Evolutionary conservation across 2,329 filamentous ascomycete species (phyloP).

Genomic region (Claviceps humidiphila): DNA sequence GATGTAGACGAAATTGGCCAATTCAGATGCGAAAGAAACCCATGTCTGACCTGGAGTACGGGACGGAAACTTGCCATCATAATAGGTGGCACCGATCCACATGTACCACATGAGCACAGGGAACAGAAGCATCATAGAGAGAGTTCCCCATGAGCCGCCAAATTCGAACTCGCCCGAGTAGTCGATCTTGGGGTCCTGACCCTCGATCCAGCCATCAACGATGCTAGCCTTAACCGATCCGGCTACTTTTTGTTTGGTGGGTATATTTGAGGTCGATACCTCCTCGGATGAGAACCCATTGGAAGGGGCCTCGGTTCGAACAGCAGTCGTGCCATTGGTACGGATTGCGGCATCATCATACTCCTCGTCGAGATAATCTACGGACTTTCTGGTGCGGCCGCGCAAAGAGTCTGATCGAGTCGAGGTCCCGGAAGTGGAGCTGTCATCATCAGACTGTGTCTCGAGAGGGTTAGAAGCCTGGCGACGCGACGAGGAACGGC

Average conservation of each 20-base stretch:
- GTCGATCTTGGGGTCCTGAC: constrained; percentile 49
- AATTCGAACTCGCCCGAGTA: constrained; percentile 63
- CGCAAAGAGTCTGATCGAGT: constrained; percentile 24
- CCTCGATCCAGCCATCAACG: constrained; percentile 44
- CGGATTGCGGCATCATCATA: constrained; percentile 19
- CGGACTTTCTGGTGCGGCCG: constrained; percentile 35
- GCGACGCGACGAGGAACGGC: constrained; percentile 31
- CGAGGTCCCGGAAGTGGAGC: constrained; percentile 30
- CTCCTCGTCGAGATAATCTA: constrained; percentile 36
- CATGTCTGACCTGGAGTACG: constrained; percentile 53
- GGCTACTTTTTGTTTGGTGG: constrained; percentile 6
- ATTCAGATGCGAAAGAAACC: constrained; percentile 56
- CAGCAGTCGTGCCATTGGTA: constrained; percentile 20
- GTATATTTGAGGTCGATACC: not conserved
- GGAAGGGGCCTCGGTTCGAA: constrained; percentile 9
- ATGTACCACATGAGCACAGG: constrained; percentile 98
- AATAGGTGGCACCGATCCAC: constrained; percentile 94
- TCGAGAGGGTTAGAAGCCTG: constrained; percentile 35
- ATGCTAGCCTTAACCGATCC: constrained; percentile 11
- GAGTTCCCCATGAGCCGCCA: constrained; percentile 69
- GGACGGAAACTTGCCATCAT: constrained; percentile 67
- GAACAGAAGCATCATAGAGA: constrained; percentile 81
- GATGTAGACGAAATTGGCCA: constrained; percentile 62
- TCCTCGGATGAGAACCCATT: constrained; percentile 13
- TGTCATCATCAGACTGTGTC: constrained; percentile 30